phyloP scores from a whole-genome alignment of 2,329 filamentous ascomycete species.

The Diplodia mutila region DNA sequence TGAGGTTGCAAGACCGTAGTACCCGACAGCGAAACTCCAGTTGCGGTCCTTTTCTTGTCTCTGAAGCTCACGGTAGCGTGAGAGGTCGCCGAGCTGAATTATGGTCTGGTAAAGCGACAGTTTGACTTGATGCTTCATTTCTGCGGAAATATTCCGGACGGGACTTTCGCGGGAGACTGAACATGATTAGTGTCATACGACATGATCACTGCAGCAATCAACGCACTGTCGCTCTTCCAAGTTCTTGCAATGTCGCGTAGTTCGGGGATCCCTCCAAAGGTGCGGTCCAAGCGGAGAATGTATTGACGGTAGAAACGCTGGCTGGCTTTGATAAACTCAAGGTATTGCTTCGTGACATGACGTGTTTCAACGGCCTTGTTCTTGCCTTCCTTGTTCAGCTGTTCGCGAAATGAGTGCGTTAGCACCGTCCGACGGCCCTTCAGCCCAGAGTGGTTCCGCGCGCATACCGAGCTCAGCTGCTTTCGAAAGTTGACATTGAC shows the following conservation, averaged over 20 bases:
- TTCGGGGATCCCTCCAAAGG: constrained; percentile 61
- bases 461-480: constrained; percentile 57
- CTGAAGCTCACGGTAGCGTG: constrained; percentile 79
- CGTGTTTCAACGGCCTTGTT: constrained; percentile 66
- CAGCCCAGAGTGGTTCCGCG: constrained; percentile 29
- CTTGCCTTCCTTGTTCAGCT: constrained; percentile 36
- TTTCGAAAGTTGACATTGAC: constrained; percentile 80
- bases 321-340: constrained; percentile 82
- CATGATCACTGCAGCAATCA: neutral
- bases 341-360: constrained; percentile 80
- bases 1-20: constrained; percentile 80
- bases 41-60: constrained; percentile 65
- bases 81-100: constrained; percentile 86
- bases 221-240: constrained; percentile 36
- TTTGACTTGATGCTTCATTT: constrained; percentile 61
- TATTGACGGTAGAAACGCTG: constrained; percentile 88
- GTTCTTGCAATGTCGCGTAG: constrained; percentile 59
- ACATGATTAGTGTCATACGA: constrained; percentile 41
- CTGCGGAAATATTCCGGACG: constrained; percentile 44
- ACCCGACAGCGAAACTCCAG: constrained; percentile 79
- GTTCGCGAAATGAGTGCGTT: neutral
- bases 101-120: constrained; percentile 80
- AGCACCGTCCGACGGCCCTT: neutral
- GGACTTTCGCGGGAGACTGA: constrained; percentile 35
- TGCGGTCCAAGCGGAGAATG: constrained; percentile 72